Evolutionary conservation across 2,329 filamentous ascomycete species (phyloP).

Genomic region (Hymenotorrendiella dingleyae): DNA sequence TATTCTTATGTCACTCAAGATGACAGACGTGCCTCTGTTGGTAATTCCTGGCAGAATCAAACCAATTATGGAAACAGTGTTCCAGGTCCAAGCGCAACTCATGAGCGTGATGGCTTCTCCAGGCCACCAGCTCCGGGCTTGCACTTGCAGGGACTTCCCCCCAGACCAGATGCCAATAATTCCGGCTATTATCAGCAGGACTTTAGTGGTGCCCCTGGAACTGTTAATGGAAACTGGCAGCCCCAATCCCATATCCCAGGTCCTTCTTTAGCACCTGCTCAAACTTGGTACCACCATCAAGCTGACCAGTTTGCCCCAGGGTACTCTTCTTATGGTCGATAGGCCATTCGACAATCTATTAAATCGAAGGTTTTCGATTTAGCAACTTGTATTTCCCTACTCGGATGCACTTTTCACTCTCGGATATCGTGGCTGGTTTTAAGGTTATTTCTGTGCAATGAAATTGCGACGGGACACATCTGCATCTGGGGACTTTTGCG

Average conservation of each 20-base stretch:
- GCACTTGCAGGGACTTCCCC: constrained; percentile 10
- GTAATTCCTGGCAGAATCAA: constrained; percentile 4
- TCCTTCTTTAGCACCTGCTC: constrained; percentile 8
- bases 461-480: no score
- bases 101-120: constrained; percentile 11
- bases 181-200: constrained; percentile 15
- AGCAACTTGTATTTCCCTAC: no score
- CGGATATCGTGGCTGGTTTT: no score
- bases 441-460: no score
- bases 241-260: constrained; percentile 6
- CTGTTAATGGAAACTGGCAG: constrained; percentile 7
- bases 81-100: constrained; percentile 7
- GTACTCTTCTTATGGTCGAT: constrained; percentile 10
- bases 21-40: constrained; percentile 3
- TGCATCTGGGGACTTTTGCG: not conserved
- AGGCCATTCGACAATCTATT: not conserved
- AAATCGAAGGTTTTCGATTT: no score
- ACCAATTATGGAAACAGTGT: constrained; percentile 4
- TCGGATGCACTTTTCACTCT: no score
- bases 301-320: constrained; percentile 12
- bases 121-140: constrained; percentile 6
- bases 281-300: constrained; percentile 8
- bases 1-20: constrained; percentile 8
- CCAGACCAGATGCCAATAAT: constrained; percentile 20
- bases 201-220: constrained; percentile 13